Evolutionary conservation across 1,284 basidiomycete genomes (phyloP), one percentile per base, ranked within the genome.

Genomic region (Puccinia hordei): DNA sequence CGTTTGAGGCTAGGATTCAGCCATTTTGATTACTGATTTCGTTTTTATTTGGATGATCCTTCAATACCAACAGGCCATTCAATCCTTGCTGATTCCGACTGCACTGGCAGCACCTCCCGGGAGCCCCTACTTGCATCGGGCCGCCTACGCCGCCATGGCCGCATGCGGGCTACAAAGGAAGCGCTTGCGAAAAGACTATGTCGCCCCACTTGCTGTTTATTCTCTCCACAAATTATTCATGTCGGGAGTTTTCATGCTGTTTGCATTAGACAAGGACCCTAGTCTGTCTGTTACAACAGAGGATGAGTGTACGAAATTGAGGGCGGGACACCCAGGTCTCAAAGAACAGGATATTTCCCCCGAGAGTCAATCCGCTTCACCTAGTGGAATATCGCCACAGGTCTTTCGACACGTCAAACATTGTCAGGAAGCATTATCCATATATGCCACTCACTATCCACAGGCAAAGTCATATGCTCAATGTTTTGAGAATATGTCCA

Each of bases 361-460:
- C 17, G 30, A 24, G 38, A 63, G 38, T 24, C n/a, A 46, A 13
- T 49, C 33, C 17, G 27, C 46, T 10, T 41, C 38, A 1, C 33
- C 4, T 22, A 59, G 38, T 38, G 55, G 51, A 41, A 51, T 55
- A 3, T 59, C 71, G 1, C 41, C 59, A 27, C 30, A 15, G 22
- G 46, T 41, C 41, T 33, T 44, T 19, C 33, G 44, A n/a, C 74
- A 41, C n/a, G 49, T 76, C 19, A 65, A 61, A 44, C 44, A 49
- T 19, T 78, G 75, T 44, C 66, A 65, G n/a, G 51, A 68, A 65
- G 49, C 75, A 10, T 78, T 78, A 46, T n/a, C 24, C 27, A 55
- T 78, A 38, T 78, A 78, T 78, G 65, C 75, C 38, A 49, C 35
- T 44, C 75, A 78, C 41, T 78, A 78, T 59, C 75, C 75, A 12